Evolutionary conservation across 2,329 filamentous ascomycete genomes (phyloP), one percentile per base, ranked within the genome.

Genomic region (Acarospora socialis): DNA sequence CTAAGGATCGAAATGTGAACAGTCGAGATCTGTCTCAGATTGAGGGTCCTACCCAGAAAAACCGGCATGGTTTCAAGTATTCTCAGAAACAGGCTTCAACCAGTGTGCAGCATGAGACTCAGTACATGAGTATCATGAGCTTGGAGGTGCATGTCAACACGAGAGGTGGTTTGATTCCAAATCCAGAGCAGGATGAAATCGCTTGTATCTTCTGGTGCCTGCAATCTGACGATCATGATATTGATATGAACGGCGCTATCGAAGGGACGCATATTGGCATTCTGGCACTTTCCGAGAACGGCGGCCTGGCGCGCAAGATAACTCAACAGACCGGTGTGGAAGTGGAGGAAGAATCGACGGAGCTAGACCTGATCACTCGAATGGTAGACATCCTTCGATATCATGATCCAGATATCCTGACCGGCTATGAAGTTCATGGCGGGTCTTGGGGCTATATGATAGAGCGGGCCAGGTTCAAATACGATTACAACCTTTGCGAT

Each of bases 91-190:
- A 69, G 39, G 72, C 74, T 43, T 76, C 76, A 2, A 80, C 77
- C 0, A 83, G 75, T 43, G 74, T 92, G 12, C 72, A 82, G 46
- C 81, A 87, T 43, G 82, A 92, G 52, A 75, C 73, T 3, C 81
- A 90, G 44, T 92, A 93, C 52, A 95, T 98, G 90, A 93, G 81
- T 44, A 83, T 79, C 12, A 86, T 98, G 81, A 92, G 84, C 43
- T 56, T 98, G 5, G 90, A 98, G 51, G 60, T 95, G 4, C 87
- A 98, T 50, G 77, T 92, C 39, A 93, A 92, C 45, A 90, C 80
- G 3, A 70, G 87, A 34, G 82, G 73, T 5, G 74, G 72, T 29
- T 65, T 94, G 6, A 70, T 83, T 2, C 84, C 90, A 1, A 84
- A 98, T 47, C 90, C 90, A 0, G 82, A 87, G 44, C 70, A 92